A percentile compares a stretch with the other conserved stretches of the same genome.
These are phyloP conservation scores for Apiospora koreana DNA, from an alignment of 2,329 filamentous ascomycete genomes.

Conservation along the genomic window DNA sequence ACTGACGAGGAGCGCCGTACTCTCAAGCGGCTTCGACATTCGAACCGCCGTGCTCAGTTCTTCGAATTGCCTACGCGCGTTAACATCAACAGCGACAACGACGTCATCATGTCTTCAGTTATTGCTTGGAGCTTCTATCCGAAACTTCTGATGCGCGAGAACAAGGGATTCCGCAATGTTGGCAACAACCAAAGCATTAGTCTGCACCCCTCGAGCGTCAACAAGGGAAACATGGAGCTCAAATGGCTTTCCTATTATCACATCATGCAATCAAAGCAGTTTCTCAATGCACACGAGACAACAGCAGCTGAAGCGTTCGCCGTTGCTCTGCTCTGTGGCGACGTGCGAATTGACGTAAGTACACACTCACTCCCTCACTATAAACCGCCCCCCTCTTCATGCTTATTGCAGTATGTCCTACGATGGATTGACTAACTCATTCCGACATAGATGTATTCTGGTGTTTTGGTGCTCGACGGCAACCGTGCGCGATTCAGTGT, in stretches of 20 bases:
- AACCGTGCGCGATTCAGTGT: constrained; percentile 84
- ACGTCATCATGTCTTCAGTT: constrained; percentile 76
- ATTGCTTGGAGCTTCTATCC: constrained; percentile 96
- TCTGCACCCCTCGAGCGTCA: constrained; percentile 86
- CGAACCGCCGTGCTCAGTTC: constrained; percentile 69
- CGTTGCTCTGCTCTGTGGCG: constrained; percentile 81
- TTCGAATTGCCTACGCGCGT: constrained; percentile 79
- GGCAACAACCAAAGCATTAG: constrained; percentile 90
- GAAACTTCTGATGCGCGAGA: constrained; percentile 80
- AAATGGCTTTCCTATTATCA: constrained; percentile 94
- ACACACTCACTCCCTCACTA: too few species aligned
- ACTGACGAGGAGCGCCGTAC: constrained; percentile 70
- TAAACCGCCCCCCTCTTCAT: background rate
- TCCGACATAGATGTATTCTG: constrained; percentile 71
- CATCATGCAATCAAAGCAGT: constrained; percentile 91
- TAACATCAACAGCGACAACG: constrained; percentile 77
- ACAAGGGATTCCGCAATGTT: constrained; percentile 85
- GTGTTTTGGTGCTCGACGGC: constrained; percentile 83
- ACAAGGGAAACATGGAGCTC: constrained; percentile 68
- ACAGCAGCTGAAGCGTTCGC: constrained; percentile 80
- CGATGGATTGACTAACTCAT: constrained; percentile 14
- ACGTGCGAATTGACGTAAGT: constrained; percentile 79
- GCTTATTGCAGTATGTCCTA: background rate
- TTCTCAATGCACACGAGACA: constrained; percentile 89
- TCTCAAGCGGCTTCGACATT: constrained; percentile 69